A percentile compares a stretch with the other conserved stretches of the same genome.
phyloP scores from a whole-genome alignment of 192 early-diverging fungal species.

The Entophlyctis luteolus region DNA sequence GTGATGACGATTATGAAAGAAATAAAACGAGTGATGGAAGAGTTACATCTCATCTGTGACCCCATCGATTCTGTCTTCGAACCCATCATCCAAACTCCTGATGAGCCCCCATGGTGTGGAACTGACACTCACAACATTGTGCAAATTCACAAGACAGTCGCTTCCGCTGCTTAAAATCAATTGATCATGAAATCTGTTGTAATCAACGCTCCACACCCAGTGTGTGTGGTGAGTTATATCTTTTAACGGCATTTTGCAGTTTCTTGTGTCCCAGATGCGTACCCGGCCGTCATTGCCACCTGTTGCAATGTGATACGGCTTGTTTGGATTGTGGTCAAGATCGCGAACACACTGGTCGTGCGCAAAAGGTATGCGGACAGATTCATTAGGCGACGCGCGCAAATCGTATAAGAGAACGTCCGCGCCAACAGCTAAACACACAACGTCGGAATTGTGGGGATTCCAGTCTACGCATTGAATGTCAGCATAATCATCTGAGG shows the following conservation, averaged over 20 bases:
- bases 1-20: too few relatives aligned
- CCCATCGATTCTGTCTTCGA: conserved; percentile 29
- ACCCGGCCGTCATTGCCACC: conserved; percentile 84
- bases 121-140: conserved; percentile 73
- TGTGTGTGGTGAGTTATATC: conserved; percentile 76
- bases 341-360: conserved; percentile 70
- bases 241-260: conserved; percentile 52
- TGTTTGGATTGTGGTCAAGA: conserved; percentile 84
- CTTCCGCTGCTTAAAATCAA: conserved; percentile 78
- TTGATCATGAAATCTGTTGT: conserved; percentile 91
- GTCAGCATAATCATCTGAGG: background rate
- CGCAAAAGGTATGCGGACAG: conserved; percentile 52
- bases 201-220: conserved; percentile 83
- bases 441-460: conserved; percentile 53
- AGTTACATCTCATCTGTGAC: conserved; percentile 11
- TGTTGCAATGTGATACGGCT: conserved; percentile 76
- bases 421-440: conserved; percentile 61
- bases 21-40: background rate
- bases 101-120: conserved; percentile 72
- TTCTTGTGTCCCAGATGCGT: conserved; percentile 84
- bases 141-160: conserved; percentile 83
- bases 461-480: conserved; percentile 55
- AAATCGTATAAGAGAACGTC: conserved; percentile 62
- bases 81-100: conserved; percentile 17
- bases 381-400: conserved; percentile 42